Evolutionary conservation across 2,329 filamentous ascomycete species (phyloP).

Genomic region (Cladophialophora yegresii): DNA sequence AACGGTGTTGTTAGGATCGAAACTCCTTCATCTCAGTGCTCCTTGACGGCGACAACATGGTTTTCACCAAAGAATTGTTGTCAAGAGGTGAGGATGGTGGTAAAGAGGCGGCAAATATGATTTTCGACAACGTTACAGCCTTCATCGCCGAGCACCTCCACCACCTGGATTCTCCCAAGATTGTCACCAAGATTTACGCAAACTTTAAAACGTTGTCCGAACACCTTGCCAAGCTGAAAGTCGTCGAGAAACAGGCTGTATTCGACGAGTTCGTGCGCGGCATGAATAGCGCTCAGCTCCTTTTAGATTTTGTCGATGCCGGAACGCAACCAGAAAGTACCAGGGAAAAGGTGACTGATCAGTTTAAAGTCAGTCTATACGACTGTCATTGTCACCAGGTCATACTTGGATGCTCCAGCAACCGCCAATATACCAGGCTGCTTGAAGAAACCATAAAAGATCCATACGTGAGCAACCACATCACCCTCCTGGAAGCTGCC

Average conservation of each 20-base stretch:
- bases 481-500: constrained; percentile 60
- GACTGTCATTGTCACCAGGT: constrained; percentile 64
- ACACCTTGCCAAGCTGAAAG: constrained; percentile 50
- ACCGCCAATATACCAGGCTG: constrained; percentile 56
- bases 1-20: constrained; percentile 45
- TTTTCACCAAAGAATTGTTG: constrained; percentile 56
- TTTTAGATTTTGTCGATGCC: constrained; percentile 56
- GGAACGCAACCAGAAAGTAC: constrained; percentile 50
- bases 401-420: constrained; percentile 61
- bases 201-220: constrained; percentile 56
- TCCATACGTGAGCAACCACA: constrained; percentile 48
- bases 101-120: constrained; percentile 53
- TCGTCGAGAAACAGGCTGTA: constrained; percentile 46
- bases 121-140: constrained; percentile 49
- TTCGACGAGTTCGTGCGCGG: constrained; percentile 58
- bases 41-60: constrained; percentile 59
- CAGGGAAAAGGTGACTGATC: constrained; percentile 50
- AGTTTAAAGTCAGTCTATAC: constrained; percentile 57
- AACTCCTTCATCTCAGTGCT: constrained; percentile 58
- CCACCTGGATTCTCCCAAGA: constrained; percentile 49
- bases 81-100: constrained; percentile 56
- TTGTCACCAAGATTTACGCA: constrained; percentile 57
- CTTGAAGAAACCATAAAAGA: constrained; percentile 55
- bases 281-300: constrained; percentile 55
- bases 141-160: constrained; percentile 48